A percentile compares a stretch with the other conserved stretches of the same genome.
These are phyloP conservation scores for Crithidia mellificae DNA, from an alignment of 208 protist species.

Conservation along the genomic window DNA sequence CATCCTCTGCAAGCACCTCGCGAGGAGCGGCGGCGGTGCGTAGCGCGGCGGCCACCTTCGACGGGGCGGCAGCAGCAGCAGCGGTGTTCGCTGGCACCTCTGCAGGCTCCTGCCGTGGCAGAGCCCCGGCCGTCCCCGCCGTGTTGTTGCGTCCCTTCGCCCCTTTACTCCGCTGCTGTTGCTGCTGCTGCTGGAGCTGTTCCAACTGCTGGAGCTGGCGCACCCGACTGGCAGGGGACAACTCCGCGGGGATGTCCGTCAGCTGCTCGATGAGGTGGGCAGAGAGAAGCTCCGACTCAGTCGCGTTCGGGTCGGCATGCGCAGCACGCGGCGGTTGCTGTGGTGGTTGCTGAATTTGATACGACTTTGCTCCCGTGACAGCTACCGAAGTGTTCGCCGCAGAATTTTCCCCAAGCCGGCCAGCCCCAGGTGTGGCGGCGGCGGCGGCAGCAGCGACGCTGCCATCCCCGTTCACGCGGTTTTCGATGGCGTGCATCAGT, in stretches of 20 bases:
- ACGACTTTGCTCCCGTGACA: no score
- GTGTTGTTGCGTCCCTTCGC: constrained; percentile 11
- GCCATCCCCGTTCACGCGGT: constrained; percentile 22
- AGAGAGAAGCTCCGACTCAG: constrained; percentile 16
- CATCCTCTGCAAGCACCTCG: constrained; percentile 6
- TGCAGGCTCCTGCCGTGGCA: no score
- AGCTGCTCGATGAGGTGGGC: constrained; percentile 30
- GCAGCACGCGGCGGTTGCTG: neutral
- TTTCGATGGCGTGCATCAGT: constrained; percentile 66
- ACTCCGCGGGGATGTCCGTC: constrained; percentile 31
- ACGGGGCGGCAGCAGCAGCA: neutral
- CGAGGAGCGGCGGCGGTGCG: neutral
- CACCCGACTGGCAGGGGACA: constrained; percentile 15
- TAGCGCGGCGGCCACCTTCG: neutral
- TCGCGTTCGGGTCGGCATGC: constrained; percentile 18
- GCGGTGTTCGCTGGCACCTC: neutral
- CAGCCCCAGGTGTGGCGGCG: neutral
- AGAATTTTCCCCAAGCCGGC: no score
- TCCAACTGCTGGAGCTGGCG: constrained; percentile 12
- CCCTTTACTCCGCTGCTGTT: constrained; percentile 12
- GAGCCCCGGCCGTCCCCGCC: neutral
- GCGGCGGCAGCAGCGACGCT: neutral
- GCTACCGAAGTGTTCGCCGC: no score
- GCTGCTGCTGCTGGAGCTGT: constrained; percentile 17
- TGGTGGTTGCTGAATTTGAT: neutral